These are phyloP conservation scores for Rasamsonia emersonii DNA, from an alignment of 2,329 filamentous ascomycete species.

Conservation along the genomic window DNA sequence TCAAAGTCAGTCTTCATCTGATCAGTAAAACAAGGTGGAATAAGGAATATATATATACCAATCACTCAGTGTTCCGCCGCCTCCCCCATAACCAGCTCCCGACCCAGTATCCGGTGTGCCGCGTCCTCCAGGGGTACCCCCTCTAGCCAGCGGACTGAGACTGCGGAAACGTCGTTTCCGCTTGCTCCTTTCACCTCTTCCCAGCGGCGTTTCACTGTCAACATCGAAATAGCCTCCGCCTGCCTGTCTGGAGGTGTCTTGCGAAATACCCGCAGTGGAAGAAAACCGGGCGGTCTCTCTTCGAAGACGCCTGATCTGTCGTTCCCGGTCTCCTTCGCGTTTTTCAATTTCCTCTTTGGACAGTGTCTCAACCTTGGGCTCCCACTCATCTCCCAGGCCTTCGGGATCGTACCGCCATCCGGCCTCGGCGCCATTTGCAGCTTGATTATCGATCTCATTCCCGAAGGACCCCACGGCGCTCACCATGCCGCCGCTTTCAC, in stretches of 20 bases:
- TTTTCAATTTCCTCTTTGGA: slow-evolving; percentile 97
- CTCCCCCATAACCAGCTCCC: slow-evolving; percentile 61
- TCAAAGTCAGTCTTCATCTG: slow-evolving; percentile 1
- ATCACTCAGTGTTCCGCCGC: slow-evolving; percentile 57
- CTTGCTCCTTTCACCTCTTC: slow-evolving; percentile 84
- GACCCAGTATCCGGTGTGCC: slow-evolving; percentile 66
- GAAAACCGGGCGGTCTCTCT: slow-evolving; percentile 90
- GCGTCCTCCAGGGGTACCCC: slow-evolving; percentile 58
- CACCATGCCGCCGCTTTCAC: slow-evolving; percentile 83
- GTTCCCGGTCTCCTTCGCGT: slow-evolving; percentile 85
- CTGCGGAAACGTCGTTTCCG: slow-evolving; percentile 91
- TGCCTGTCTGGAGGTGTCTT: slow-evolving; percentile 56
- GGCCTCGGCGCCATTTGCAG: slow-evolving; percentile 70
- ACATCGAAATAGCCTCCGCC: slow-evolving; percentile 52
- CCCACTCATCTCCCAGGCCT: slow-evolving; percentile 74
- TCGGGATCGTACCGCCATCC: slow-evolving; percentile 96
- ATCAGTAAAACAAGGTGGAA: not conserved
- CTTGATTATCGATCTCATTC: slow-evolving; percentile 77
- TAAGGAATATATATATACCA: slow-evolving; percentile 26
- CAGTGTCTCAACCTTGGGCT: slow-evolving; percentile 69
- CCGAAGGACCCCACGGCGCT: slow-evolving; percentile 59
- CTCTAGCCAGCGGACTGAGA: slow-evolving; percentile 67
- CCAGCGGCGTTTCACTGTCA: slow-evolving; percentile 69
- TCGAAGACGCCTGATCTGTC: slow-evolving; percentile 76
- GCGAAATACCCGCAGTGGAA: slow-evolving; percentile 71